phyloP scores from a whole-genome alignment of 768 basidiomycete genomes.

The Amanita inopinata region DNA sequence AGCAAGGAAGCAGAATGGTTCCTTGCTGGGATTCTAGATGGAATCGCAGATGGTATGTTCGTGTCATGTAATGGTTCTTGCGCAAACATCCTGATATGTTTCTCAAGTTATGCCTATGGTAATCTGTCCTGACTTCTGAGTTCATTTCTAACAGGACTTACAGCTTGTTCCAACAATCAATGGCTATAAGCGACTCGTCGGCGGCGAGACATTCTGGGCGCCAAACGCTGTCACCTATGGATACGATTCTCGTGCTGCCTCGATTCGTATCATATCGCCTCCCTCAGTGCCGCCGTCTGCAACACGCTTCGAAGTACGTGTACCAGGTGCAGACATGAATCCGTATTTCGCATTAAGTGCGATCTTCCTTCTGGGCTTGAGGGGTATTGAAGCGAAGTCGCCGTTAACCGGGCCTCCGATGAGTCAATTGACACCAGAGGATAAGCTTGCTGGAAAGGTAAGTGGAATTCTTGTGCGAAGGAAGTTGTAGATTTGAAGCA shows the following conservation, averaged over 20 bases:
- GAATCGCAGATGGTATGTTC: conserved; percentile 74
- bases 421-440: conserved; percentile 42
- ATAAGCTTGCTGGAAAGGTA: conserved; percentile 15
- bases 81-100: background rate
- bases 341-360: conserved; percentile 84
- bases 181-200: conserved; percentile 94
- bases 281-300: conserved; percentile 75
- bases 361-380: conserved; percentile 77
- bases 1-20: conserved; percentile 84
- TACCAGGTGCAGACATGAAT: conserved; percentile 97
- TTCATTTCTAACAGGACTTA: background rate
- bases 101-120: conserved; percentile 72
- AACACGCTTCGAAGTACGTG: conserved; percentile 87
- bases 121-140: conserved; percentile 13
- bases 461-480: no score
- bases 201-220: conserved; percentile 91
- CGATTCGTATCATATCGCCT: conserved; percentile 86
- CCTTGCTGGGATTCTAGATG: conserved; percentile 87
- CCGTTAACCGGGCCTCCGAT: conserved; percentile 65
- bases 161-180: conserved; percentile 87
- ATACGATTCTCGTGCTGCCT: conserved; percentile 90
- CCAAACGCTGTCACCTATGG: conserved; percentile 91
- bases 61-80: background rate
- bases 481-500: background rate
- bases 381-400: conserved; percentile 78